Conservation (phyloP, 73 alveolate genomes). For the Paramecium octaurelia region DNA sequence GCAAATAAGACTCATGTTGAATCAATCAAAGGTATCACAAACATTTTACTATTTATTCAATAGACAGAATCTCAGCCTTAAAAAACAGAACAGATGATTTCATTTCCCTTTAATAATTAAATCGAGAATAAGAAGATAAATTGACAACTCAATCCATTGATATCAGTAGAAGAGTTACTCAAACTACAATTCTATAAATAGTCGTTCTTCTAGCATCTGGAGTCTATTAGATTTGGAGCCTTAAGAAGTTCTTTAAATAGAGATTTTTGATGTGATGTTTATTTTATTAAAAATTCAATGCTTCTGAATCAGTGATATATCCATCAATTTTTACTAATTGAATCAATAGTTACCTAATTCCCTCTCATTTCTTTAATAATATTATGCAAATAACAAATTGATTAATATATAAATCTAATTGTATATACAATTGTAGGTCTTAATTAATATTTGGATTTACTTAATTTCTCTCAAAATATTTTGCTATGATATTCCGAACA, state of each 20-base stretch:
- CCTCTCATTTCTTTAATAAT: too few relatives aligned
- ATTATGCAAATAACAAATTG: too few relatives aligned
- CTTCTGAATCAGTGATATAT: not conserved
- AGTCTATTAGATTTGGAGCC: slow-evolving; percentile 24
- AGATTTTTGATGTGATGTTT: slow-evolving; percentile 37
- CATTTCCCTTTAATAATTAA: not conserved
- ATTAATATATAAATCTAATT: too few relatives aligned
- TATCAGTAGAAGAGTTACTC: slow-evolving; percentile 25
- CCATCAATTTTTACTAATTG: not conserved
- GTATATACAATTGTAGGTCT: too few relatives aligned
- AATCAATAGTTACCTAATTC: too few relatives aligned
- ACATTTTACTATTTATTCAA: not conserved
- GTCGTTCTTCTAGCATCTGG: slow-evolving; percentile 30
- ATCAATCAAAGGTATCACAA: not conserved
- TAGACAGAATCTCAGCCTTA: not conserved
- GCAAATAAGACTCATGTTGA: slow-evolving; percentile 35
- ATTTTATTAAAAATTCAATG: not conserved
- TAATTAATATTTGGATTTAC: too few relatives aligned
- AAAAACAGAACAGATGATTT: slow-evolving; percentile 49
- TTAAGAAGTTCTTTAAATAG: slow-evolving; percentile 20
- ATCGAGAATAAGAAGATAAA: slow-evolving; percentile 48
- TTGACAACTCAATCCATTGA: slow-evolving; percentile 1
- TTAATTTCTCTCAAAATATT: too few relatives aligned
- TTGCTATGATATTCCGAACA: too few relatives aligned
- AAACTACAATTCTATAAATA: slow-evolving; percentile 24